Conservation (phyloP, 2,329 filamentous ascomycete species). For the Aphanoascus verrucosus region DNA sequence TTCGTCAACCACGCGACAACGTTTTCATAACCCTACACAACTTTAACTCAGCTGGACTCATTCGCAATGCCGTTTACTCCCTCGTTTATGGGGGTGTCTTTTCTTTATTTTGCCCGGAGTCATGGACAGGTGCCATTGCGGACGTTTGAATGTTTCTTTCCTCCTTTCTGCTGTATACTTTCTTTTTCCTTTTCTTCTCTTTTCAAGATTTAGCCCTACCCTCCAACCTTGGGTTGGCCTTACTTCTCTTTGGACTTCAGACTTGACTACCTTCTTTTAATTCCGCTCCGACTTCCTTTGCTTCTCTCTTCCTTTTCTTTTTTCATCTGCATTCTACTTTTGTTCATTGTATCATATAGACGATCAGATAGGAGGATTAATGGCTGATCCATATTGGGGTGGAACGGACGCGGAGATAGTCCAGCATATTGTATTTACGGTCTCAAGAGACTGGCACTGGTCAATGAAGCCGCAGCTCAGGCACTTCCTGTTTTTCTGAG, state of each 20-base stretch:
- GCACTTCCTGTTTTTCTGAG: not conserved
- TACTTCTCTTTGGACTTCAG: too few species aligned
- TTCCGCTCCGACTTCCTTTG: not conserved
- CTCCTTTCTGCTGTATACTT: not conserved
- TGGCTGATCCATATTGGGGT: not conserved
- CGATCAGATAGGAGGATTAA: not conserved
- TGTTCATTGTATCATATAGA: constrained; percentile 4
- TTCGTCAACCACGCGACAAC: not conserved
- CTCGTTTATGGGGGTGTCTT: not conserved
- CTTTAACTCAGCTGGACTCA: not conserved
- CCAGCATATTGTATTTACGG: not conserved
- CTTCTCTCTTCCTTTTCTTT: not conserved
- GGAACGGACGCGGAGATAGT: not conserved
- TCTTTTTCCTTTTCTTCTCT: not conserved
- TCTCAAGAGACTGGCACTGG: not conserved
- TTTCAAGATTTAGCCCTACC: too few species aligned
- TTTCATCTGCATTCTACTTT: not conserved
- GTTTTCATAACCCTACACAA: not conserved
- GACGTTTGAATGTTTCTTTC: not conserved
- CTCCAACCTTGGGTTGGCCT: too few species aligned
- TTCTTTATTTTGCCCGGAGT: not conserved
- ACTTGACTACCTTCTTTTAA: too few species aligned
- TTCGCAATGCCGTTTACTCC: not conserved
- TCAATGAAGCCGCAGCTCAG: not conserved
- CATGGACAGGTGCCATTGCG: constrained; percentile 1